A percentile compares a stretch with the other conserved stretches of the same genome.
phyloP scores from a whole-genome alignment of 768 basidiomycete species.

The Crepidotus variabilis region DNA sequence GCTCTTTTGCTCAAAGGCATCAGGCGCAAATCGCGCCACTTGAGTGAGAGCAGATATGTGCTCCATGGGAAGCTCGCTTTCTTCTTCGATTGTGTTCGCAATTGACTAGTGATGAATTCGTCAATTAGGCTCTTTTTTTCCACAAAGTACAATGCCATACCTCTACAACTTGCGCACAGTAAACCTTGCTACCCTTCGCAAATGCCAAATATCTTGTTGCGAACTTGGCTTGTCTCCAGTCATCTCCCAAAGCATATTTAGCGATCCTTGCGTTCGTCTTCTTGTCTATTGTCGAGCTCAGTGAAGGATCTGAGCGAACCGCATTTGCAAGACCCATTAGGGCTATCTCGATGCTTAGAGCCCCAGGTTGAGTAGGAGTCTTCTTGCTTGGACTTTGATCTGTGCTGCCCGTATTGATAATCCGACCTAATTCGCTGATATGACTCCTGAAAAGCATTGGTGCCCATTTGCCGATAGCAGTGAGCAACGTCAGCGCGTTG shows the following conservation, averaged over 20 bases:
- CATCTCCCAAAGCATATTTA: conserved; percentile 54
- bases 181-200: conserved; percentile 46
- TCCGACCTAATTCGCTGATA: conserved; percentile 70
- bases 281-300: conserved; percentile 44
- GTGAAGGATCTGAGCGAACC: conserved; percentile 51
- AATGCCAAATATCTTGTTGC: conserved; percentile 72
- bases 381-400: conserved; percentile 31
- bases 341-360: conserved; percentile 48
- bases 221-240: conserved; percentile 77
- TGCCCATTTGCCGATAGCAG: conserved; percentile 67
- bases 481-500: conserved; percentile 50
- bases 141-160: conserved; percentile 34
- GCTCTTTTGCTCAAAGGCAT: conserved; percentile 76
- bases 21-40: conserved; percentile 62
- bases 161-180: conserved; percentile 56
- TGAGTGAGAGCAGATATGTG: conserved; percentile 73
- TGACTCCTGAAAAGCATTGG: conserved; percentile 74
- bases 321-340: conserved; percentile 77
- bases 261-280: conserved; percentile 62
- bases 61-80: conserved; percentile 47
- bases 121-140: background rate
- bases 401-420: conserved; percentile 52
- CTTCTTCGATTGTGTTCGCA: conserved; percentile 44
- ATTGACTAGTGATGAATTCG: conserved; percentile 48
- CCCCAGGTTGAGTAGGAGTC: background rate